phyloP scores from a whole-genome alignment of 192 early-diverging fungal species.

The Coemansia pectinata region DNA sequence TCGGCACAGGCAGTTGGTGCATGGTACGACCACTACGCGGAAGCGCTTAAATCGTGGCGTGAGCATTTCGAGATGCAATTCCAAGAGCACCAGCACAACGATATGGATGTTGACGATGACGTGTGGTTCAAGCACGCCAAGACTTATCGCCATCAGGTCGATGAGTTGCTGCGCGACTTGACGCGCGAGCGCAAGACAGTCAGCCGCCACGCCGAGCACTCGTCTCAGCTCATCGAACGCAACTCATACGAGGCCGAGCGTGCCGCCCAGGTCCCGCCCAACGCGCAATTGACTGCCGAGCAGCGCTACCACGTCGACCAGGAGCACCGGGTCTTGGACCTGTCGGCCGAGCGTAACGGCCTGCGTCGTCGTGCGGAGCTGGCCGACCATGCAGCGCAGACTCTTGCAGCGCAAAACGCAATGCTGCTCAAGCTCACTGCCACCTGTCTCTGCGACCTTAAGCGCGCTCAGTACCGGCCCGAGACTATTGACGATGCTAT shows the following conservation, averaged over 20 bases:
- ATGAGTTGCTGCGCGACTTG: conserved; percentile 45
- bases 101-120: conserved; percentile 16
- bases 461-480: conserved; percentile 18
- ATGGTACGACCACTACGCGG: conserved; percentile 42
- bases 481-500: conserved; percentile 17
- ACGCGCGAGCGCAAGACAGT: conserved; percentile 42
- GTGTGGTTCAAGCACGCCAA: conserved; percentile 13
- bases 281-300: conserved; percentile 47
- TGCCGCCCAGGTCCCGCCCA: conserved; percentile 39
- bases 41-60: conserved; percentile 43
- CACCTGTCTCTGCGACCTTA: conserved; percentile 38
- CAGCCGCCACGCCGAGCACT: conserved; percentile 46
- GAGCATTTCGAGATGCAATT: conserved; percentile 54
- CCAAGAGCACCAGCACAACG: conserved; percentile 48
- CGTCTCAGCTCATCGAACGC: conserved; percentile 40
- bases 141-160: conserved; percentile 39
- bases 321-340: conserved; percentile 42
- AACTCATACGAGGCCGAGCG: conserved; percentile 41
- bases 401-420: conserved; percentile 32
- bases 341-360: conserved; percentile 48
- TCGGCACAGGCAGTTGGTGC: conserved; percentile 34
- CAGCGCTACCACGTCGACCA: conserved; percentile 53
- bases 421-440: conserved; percentile 41
- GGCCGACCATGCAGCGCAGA: conserved; percentile 32
- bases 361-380: conserved; percentile 44